phyloP scores from a whole-genome alignment of 176 grass and related monocot genomes.

The Melocanna baccifera region DNA sequence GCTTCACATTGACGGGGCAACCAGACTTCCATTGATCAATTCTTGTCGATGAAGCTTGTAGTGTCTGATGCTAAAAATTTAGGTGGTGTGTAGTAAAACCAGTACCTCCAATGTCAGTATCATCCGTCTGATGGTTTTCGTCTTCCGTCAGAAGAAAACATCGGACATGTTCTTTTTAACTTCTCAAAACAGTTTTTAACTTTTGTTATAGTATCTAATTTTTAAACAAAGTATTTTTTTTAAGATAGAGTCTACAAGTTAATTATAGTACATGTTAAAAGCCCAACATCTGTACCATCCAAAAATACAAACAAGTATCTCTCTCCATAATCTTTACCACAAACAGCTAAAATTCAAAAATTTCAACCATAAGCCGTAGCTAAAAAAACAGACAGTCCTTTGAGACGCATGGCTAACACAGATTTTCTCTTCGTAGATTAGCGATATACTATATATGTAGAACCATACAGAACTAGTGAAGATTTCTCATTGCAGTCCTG shows the following conservation, averaged over 20 bases:
- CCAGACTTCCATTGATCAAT: slow-evolving; percentile 75
- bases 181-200: too few species aligned
- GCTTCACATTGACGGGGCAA: slow-evolving; percentile 83
- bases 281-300: too few species aligned
- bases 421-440: neutral
- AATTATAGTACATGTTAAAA: too few species aligned
- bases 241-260: too few species aligned
- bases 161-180: too few species aligned
- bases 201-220: too few species aligned
- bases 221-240: too few species aligned
- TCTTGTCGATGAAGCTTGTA: neutral
- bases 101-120: neutral
- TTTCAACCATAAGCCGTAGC: too few species aligned
- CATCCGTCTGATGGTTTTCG: neutral
- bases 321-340: too few species aligned
- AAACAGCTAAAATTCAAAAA: too few species aligned
- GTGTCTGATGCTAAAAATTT: slow-evolving; percentile 12
- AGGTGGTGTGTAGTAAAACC: neutral
- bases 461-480: neutral
- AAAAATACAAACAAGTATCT: too few species aligned
- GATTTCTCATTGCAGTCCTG: neutral
- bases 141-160: neutral
- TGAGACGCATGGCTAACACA: neutral
- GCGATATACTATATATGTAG: neutral
- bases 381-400: too few species aligned